Conservation (phyloP, 148 eudicot species). For the Rhododendron molle region DNA sequence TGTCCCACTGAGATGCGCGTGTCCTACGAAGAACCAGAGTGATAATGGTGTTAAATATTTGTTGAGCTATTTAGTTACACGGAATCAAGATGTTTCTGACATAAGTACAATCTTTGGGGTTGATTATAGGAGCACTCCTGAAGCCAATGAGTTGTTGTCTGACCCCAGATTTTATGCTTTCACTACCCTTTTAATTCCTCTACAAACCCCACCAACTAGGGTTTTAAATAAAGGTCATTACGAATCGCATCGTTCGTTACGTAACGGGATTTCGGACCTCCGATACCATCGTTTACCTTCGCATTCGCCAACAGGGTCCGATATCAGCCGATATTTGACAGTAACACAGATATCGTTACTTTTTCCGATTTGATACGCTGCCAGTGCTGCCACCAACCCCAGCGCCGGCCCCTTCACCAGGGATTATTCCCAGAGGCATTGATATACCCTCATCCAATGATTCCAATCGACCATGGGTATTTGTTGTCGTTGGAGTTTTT, state of each 20-base stretch:
- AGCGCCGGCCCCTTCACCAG: constrained; percentile 20
- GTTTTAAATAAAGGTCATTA: too few relatives aligned
- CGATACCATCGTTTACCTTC: too few relatives aligned
- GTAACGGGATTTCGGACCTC: too few relatives aligned
- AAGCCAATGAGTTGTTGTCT: constrained; percentile 59
- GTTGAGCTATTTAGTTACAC: constrained; percentile 48
- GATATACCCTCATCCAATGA: too few relatives aligned
- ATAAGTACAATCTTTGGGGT: constrained; percentile 50
- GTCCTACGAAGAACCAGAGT: constrained; percentile 68
- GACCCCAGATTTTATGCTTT: constrained; percentile 36
- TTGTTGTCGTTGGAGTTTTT: constrained; percentile 31
- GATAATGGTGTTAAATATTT: constrained; percentile 54
- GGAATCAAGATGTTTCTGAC: constrained; percentile 19
- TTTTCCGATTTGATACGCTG: too few relatives aligned
- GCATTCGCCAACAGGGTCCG: too few relatives aligned
- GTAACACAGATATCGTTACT: too few relatives aligned
- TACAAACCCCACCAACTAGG: constrained; percentile 40
- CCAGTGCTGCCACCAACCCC: constrained; percentile 1
- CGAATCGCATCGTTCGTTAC: too few relatives aligned
- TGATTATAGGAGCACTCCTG: constrained; percentile 34
- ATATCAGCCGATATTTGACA: too few relatives aligned
- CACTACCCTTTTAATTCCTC: constrained; percentile 68
- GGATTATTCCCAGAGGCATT: too few relatives aligned
- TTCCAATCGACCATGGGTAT: constrained; percentile 38
- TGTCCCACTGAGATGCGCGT: constrained; percentile 86